These are phyloP conservation scores for Hirsutella rhossiliensis DNA, from an alignment of 2,329 filamentous ascomycete genomes.

Conservation along the genomic window DNA sequence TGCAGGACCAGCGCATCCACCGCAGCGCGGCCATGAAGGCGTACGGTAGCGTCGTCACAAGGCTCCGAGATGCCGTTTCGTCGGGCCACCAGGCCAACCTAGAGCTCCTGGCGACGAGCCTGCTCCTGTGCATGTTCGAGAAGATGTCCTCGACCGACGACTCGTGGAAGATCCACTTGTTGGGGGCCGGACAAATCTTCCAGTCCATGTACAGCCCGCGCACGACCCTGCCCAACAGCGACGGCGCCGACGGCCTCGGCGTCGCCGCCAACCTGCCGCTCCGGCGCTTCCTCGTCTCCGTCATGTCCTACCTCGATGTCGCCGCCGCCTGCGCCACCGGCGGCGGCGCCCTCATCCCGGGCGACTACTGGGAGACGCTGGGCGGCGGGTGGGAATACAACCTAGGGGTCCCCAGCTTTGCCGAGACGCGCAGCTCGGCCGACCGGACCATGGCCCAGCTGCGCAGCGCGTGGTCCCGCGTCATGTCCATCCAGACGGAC, in stretches of 20 bases:
- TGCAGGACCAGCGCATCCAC: constrained; percentile 18
- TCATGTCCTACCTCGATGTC: constrained; percentile 25
- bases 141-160: constrained; percentile 9
- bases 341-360: constrained; percentile 22
- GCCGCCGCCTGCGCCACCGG: constrained; percentile 23
- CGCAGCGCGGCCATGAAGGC: constrained; percentile 24
- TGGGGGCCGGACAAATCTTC: constrained; percentile 25
- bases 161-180: constrained; percentile 24
- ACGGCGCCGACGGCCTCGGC: neutral
- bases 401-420: constrained; percentile 7
- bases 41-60: constrained; percentile 21
- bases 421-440: neutral
- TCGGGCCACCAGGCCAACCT: constrained; percentile 13
- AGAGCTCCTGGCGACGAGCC: constrained; percentile 10
- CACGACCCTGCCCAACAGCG: neutral
- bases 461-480: constrained; percentile 7
- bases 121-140: constrained; percentile 8
- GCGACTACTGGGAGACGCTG: constrained; percentile 24
- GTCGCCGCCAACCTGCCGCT: constrained; percentile 2
- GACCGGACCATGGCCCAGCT: constrained; percentile 6
- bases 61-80: constrained; percentile 12
- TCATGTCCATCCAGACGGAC: constrained; percentile 9
- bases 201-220: constrained; percentile 6
- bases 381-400: constrained; percentile 24
- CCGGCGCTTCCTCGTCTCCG: constrained; percentile 21